A percentile compares a stretch with the other conserved stretches of the same genome.
These are phyloP conservation scores for Aegilops sharonensis DNA, from an alignment of 176 grass and related monocot species.

Conservation along the genomic window DNA sequence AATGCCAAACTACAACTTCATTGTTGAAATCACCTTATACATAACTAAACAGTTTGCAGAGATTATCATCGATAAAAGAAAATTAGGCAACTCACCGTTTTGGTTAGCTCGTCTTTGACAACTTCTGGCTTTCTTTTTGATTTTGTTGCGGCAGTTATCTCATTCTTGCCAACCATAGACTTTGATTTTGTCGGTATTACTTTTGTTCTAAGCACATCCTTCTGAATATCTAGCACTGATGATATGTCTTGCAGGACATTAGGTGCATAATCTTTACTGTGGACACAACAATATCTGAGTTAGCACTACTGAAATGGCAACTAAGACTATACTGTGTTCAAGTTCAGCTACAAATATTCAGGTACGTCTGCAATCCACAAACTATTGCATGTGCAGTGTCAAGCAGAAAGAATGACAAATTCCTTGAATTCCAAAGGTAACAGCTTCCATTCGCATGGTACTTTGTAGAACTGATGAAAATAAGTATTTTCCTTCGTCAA, in stretches of 20 bases:
- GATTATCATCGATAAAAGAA: neutral
- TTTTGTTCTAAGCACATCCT: slow-evolving; percentile 32
- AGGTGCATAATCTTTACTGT: slow-evolving; percentile 43
- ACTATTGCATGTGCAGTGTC: neutral
- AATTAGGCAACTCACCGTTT: slow-evolving; percentile 18
- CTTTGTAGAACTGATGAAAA: neutral
- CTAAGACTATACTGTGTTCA: neutral
- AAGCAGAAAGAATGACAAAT: neutral
- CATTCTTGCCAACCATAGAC: slow-evolving; percentile 23
- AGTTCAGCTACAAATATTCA: neutral
- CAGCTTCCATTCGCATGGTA: neutral
- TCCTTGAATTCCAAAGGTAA: neutral
- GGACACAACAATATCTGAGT: slow-evolving; percentile 38
- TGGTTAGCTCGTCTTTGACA: slow-evolving; percentile 8
- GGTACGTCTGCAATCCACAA: neutral
- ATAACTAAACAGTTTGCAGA: slow-evolving; percentile 7
- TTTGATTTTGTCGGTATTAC: slow-evolving; percentile 21
- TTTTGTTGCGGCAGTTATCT: slow-evolving; percentile 26
- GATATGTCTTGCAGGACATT: slow-evolving; percentile 23
- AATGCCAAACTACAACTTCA: neutral
- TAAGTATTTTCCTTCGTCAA: neutral
- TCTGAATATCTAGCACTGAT: slow-evolving; percentile 29
- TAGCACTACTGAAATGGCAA: slow-evolving; percentile 11
- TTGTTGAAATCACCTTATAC: slow-evolving; percentile 13
- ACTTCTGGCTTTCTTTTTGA: slow-evolving; percentile 26